These are phyloP conservation scores for Adenanthera pavonina DNA, from an alignment of 306 rosid genomes.

Conservation along the genomic window DNA sequence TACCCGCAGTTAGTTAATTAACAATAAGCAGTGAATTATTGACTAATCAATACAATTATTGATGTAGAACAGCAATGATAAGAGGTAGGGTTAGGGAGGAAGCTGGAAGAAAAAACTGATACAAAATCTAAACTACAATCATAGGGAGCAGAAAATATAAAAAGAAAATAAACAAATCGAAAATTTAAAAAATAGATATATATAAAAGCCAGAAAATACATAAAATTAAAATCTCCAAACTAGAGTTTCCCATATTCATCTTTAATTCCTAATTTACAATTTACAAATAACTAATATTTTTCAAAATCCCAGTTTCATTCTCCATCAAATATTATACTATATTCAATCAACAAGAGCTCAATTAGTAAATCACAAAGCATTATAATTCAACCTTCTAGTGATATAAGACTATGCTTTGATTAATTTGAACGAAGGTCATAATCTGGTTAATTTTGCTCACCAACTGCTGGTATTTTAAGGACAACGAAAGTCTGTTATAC, in stretches of 20 bases:
- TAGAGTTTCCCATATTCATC: neutral
- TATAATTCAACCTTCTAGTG: slow-evolving; percentile 31
- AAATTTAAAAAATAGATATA: no score
- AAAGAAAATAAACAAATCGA: neutral
- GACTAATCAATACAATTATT: slow-evolving; percentile 14
- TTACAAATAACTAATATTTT: neutral
- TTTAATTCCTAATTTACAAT: neutral
- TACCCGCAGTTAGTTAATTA: slow-evolving; percentile 1
- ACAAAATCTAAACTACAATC: neutral
- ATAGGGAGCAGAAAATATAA: neutral
- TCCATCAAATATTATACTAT: slow-evolving; percentile 8
- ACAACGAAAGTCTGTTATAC: slow-evolving; percentile 25
- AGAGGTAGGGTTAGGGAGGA: neutral
- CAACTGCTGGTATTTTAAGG: slow-evolving; percentile 7
- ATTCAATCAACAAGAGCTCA: slow-evolving; percentile 11
- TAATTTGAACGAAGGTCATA: slow-evolving; percentile 30
- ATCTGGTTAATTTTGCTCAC: slow-evolving; percentile 23
- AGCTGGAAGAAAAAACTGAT: neutral
- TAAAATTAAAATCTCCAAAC: no score
- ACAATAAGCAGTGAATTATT: neutral
- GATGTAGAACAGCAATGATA: neutral
- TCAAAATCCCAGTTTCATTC: no score
- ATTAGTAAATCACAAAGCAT: slow-evolving; percentile 12
- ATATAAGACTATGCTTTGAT: slow-evolving; percentile 18
- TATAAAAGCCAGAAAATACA: neutral